These are phyloP conservation scores for Quercus phellos DNA, from an alignment of 331 rosid genomes.

Conservation along the genomic window DNA sequence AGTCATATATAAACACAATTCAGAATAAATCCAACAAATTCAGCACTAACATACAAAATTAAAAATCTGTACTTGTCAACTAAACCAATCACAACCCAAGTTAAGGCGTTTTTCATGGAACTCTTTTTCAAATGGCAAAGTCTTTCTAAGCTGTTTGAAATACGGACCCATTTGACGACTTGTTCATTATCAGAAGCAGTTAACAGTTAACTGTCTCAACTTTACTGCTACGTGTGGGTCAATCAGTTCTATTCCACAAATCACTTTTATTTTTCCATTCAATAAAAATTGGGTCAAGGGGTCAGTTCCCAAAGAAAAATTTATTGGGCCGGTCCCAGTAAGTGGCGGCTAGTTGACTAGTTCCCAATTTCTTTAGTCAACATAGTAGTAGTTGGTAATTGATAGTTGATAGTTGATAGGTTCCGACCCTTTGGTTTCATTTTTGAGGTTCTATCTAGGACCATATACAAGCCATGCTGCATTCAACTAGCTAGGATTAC, in stretches of 20 bases:
- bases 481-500: no score
- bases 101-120: not conserved
- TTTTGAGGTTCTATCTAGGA: no score
- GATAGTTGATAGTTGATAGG: not conserved
- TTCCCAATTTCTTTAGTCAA: not conserved
- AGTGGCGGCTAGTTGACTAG: not conserved
- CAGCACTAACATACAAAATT: no score
- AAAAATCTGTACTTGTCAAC: no score
- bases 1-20: no score
- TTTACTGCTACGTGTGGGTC: not conserved
- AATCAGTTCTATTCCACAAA: slow-evolving; percentile 1
- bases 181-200: not conserved
- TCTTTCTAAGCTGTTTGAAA: not conserved
- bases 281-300: slow-evolving; percentile 22
- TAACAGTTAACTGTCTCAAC: not conserved
- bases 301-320: slow-evolving; percentile 1
- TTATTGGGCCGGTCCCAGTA: not conserved
- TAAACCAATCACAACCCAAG: not conserved
- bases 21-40: no score
- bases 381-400: not conserved
- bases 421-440: no score
- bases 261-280: slow-evolving; percentile 10
- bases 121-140: not conserved
- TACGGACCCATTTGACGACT: not conserved
- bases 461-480: no score